These are phyloP conservation scores for Lycium barbarum DNA, from an alignment of 257 asterid genomes.

Conservation along the genomic window DNA sequence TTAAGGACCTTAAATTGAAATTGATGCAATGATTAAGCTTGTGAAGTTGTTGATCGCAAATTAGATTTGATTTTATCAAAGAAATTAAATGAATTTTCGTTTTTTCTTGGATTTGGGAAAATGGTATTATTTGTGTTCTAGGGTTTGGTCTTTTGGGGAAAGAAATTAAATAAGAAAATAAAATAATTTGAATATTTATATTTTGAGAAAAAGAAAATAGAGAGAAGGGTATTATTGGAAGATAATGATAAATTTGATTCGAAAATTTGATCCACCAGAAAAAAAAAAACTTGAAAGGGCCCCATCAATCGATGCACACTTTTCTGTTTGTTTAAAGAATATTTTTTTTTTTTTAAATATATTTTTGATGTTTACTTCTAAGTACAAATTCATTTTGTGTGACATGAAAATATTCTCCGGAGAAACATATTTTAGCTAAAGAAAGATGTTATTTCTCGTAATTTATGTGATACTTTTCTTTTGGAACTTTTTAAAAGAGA, in stretches of 20 bases:
- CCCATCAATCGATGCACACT: constrained; percentile 18
- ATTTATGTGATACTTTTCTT: too few relatives aligned
- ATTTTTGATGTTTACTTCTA: neutral
- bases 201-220: neutral
- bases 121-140: constrained; percentile 28
- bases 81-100: constrained; percentile 8
- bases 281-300: constrained; percentile 22
- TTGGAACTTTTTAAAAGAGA: too few relatives aligned
- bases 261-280: constrained; percentile 28
- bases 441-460: neutral
- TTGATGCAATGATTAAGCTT: constrained; percentile 29
- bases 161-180: constrained; percentile 22
- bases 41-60: constrained; percentile 29
- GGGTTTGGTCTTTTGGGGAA: constrained; percentile 38
- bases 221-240: constrained; percentile 37
- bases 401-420: constrained; percentile 10
- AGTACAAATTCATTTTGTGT: neutral
- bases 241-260: neutral
- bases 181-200: constrained; percentile 25
- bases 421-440: neutral
- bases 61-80: constrained; percentile 10
- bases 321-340: constrained; percentile 12
- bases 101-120: constrained; percentile 16
- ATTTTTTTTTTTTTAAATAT: neutral
- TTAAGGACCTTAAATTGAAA: constrained; percentile 33